Percentiles rank a stretch among this genome's conserved stretches.
Evolutionary conservation across 371 early-diverging fungal genomes (phyloP).

Genomic region (Mucor irregularis): DNA sequence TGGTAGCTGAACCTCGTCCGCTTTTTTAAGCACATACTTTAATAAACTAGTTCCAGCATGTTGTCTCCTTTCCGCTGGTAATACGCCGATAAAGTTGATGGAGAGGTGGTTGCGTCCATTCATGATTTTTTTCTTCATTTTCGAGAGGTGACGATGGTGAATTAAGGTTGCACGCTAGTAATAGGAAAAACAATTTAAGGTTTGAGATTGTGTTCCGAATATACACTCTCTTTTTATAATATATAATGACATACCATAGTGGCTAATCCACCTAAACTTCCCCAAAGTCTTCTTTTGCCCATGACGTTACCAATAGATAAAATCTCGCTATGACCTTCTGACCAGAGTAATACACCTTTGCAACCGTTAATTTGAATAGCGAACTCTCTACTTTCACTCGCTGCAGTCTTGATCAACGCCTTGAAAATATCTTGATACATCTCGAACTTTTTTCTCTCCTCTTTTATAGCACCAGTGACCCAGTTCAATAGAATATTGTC

Average conservation of each 20-base stretch:
- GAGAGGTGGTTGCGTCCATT: slow-evolving; percentile 16
- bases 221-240: not conserved
- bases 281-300: slow-evolving; percentile 22
- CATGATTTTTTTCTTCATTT: slow-evolving; percentile 21
- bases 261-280: slow-evolving; percentile 14
- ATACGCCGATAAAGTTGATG: slow-evolving; percentile 32
- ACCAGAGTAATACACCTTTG: slow-evolving; percentile 32
- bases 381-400: slow-evolving; percentile 29
- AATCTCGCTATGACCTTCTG: slow-evolving; percentile 20
- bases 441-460: slow-evolving; percentile 7
- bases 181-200: too few relatives aligned
- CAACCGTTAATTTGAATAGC: slow-evolving; percentile 36
- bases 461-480: slow-evolving; percentile 20
- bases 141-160: slow-evolving; percentile 18
- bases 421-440: slow-evolving; percentile 27
- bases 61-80: slow-evolving; percentile 24
- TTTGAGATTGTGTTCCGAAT: not conserved
- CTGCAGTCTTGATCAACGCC: slow-evolving; percentile 21
- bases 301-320: slow-evolving; percentile 18
- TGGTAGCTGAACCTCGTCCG: slow-evolving; percentile 29
- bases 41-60: slow-evolving; percentile 17
- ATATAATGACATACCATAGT: slow-evolving; percentile 14
- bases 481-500: slow-evolving; percentile 17
- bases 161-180: slow-evolving; percentile 19
- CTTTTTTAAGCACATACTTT: slow-evolving; percentile 23